Conservation (phyloP, 306 rosid species). For the Malus fusca region DNA sequence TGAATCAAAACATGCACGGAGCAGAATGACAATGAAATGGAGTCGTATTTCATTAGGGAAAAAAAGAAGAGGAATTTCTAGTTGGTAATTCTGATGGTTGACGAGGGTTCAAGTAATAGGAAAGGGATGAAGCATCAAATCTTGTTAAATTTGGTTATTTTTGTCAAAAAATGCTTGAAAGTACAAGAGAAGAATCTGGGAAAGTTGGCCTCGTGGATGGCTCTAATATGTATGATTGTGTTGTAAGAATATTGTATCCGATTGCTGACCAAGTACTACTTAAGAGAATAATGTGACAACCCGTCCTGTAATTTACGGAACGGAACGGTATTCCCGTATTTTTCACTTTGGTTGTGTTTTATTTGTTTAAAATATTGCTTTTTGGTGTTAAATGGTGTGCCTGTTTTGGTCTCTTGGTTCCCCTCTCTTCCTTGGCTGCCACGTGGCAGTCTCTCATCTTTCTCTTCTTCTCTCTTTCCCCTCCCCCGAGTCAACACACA, state of each 20-base stretch:
- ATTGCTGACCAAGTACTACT: background rate
- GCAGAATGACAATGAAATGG: background rate
- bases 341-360: too few relatives aligned
- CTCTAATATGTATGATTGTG: background rate
- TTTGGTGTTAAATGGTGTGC: too few relatives aligned
- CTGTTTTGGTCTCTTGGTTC: too few relatives aligned
- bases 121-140: background rate
- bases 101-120: background rate
- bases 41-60: background rate
- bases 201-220: background rate
- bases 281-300: background rate
- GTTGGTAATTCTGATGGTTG: background rate
- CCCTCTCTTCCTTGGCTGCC: too few relatives aligned
- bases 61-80: background rate
- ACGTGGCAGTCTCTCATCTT: too few relatives aligned
- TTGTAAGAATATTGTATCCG: background rate
- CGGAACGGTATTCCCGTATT: too few relatives aligned
- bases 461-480: too few relatives aligned
- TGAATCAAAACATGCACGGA: background rate
- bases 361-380: too few relatives aligned
- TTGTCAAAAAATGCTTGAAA: background rate
- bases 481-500: too few relatives aligned
- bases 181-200: background rate
- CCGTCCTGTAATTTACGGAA: too few relatives aligned
- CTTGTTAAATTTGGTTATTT: too few relatives aligned